These are phyloP conservation scores for Rutidosis leptorrhynchoides DNA, from an alignment of 129 eudicot genomes.

Conservation along the genomic window DNA sequence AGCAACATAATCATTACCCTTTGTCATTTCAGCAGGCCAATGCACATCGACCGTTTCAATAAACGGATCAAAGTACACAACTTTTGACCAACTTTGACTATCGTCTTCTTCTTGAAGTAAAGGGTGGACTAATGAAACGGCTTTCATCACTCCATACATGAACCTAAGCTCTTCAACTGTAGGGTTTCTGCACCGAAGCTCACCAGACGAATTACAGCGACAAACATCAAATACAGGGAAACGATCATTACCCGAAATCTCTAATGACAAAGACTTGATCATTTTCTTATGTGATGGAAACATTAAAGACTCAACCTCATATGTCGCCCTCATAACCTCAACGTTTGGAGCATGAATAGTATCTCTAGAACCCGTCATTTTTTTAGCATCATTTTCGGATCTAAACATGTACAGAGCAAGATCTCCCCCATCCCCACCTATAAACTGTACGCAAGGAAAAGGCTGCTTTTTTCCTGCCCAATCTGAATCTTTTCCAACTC, in stretches of 20 bases:
- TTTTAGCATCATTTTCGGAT: constrained; percentile 49
- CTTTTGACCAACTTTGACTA: constrained; percentile 48
- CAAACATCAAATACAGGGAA: constrained; percentile 58
- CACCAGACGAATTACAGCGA: constrained; percentile 44
- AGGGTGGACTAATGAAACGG: constrained; percentile 51
- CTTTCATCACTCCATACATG: constrained; percentile 45
- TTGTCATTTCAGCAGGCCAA: constrained; percentile 50
- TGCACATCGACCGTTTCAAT: constrained; percentile 71
- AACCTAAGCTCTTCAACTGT: constrained; percentile 62
- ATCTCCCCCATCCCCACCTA: constrained; percentile 76
- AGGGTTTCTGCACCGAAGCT: constrained; percentile 51
- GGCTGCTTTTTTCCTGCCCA: constrained; percentile 60
- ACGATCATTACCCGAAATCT: constrained; percentile 45
- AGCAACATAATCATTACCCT: constrained; percentile 54
- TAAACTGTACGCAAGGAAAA: constrained; percentile 52
- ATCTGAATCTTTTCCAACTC: constrained; percentile 57
- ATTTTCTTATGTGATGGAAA: constrained; percentile 49
- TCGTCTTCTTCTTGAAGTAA: constrained; percentile 45
- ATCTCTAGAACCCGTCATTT: constrained; percentile 47
- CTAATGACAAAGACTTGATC: constrained; percentile 50
- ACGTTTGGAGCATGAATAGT: constrained; percentile 49
- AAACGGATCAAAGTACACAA: constrained; percentile 44
- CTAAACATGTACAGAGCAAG: constrained; percentile 54
- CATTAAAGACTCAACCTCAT: constrained; percentile 43
- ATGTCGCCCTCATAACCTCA: constrained; percentile 58